Evolutionary conservation across 139 green algal genomes (phyloP).

Genomic region (Micractinium conductrix): DNA sequence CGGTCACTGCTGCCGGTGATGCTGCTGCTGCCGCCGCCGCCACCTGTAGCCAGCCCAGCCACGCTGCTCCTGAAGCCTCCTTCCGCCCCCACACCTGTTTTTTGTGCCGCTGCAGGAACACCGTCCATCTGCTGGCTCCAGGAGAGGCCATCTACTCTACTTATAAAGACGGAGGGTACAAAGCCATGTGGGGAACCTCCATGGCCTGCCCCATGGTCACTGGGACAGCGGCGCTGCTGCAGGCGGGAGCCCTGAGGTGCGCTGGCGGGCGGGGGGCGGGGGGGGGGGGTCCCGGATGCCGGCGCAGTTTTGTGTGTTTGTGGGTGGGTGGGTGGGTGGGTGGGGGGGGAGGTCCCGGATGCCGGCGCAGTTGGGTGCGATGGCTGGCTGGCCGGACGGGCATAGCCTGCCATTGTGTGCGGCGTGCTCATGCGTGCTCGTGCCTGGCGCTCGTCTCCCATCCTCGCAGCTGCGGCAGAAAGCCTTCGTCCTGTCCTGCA

Average conservation of each 20-base stretch:
- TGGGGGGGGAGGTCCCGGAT: too few species aligned
- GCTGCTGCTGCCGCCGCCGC: background rate
- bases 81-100: background rate
- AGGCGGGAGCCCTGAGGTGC: constrained; percentile 48
- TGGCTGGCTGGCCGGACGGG: too few species aligned
- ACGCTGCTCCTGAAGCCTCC: background rate
- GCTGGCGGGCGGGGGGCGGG: background rate
- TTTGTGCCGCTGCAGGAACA: background rate
- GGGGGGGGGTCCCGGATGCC: background rate
- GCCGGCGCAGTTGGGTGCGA: too few species aligned
- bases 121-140: constrained; percentile 45
- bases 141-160: constrained; percentile 46
- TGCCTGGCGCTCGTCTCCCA: too few species aligned
- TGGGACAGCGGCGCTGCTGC: constrained; percentile 65
- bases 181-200: constrained; percentile 77
- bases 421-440: too few species aligned
- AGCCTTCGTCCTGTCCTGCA: too few species aligned
- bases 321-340: too few species aligned
- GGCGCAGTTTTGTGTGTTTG: background rate
- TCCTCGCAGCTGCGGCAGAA: too few species aligned
- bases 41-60: too few species aligned
- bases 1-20: background rate
- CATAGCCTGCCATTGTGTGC: too few species aligned
- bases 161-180: constrained; percentile 30
- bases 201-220: constrained; percentile 87